phyloP scores from a whole-genome alignment of 495 filamentous ascomycete genomes.

The Halenospora varia region DNA sequence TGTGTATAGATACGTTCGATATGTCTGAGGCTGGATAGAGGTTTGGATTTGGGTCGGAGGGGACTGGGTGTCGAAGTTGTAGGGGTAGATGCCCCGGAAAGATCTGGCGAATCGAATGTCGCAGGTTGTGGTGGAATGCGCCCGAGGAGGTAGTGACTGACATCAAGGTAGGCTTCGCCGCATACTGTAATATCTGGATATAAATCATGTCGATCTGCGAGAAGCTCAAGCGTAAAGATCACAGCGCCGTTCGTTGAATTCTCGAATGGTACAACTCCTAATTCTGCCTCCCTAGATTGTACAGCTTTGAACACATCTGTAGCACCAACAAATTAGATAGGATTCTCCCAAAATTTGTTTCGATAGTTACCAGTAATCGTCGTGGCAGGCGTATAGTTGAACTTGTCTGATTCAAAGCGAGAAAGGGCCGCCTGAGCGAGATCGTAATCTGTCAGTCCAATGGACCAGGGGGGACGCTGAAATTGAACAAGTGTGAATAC shows the following conservation, averaged over 20 bases:
- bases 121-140: constrained; percentile 18
- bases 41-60: constrained; percentile 27
- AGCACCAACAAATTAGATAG: constrained; percentile 1
- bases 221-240: constrained; percentile 78
- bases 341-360: neutral
- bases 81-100: constrained; percentile 21
- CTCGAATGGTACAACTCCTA: constrained; percentile 90
- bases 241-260: constrained; percentile 94
- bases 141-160: constrained; percentile 80
- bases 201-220: constrained; percentile 62
- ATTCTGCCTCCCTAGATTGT: constrained; percentile 55
- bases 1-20: constrained; percentile 75
- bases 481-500: constrained; percentile 39
- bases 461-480: constrained; percentile 4
- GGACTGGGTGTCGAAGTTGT: constrained; percentile 21
- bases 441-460: constrained; percentile 20
- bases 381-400: constrained; percentile 51
- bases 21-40: constrained; percentile 38
- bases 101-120: constrained; percentile 12
- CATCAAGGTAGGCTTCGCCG: constrained; percentile 76
- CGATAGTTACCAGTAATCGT: constrained; percentile 55
- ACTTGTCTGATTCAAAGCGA: constrained; percentile 50
- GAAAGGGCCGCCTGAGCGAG: constrained; percentile 59
- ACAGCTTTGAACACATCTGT: constrained; percentile 76
- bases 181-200: constrained; percentile 68